Percentiles rank a stretch among this genome's conserved stretches.
Conservation (phyloP, 345 rosid species). For the Physaria fendleri region DNA sequence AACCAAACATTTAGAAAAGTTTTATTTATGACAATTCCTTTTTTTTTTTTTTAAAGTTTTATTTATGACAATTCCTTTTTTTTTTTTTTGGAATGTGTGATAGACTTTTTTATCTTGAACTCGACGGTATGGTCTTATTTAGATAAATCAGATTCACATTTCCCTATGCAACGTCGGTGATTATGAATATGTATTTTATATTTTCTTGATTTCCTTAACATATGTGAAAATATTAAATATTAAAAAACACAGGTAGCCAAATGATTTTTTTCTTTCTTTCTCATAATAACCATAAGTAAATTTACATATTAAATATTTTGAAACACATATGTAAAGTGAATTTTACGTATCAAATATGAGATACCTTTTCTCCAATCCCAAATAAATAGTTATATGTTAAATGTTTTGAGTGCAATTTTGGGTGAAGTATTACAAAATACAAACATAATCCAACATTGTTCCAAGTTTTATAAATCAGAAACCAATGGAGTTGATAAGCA, state of each 20-base stretch:
- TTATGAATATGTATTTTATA: not conserved
- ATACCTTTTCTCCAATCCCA: not conserved
- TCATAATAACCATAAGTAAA: too few species aligned
- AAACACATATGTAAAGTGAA: too few species aligned
- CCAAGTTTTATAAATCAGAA: not conserved
- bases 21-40: not conserved
- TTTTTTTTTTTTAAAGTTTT: too few species aligned
- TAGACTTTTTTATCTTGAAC: not conserved
- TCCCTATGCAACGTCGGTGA: not conserved
- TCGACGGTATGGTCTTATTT: constrained; percentile 18
- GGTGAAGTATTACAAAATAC: too few species aligned
- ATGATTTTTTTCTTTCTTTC: too few species aligned
- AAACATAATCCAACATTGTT: not conserved
- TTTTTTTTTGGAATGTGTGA: not conserved
- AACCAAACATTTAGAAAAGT: not conserved
- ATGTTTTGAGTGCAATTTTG: too few species aligned
- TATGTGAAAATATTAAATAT: too few species aligned
- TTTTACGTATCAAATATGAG: too few species aligned
- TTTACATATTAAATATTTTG: too few species aligned
- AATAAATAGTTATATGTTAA: too few species aligned
- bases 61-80: not conserved
- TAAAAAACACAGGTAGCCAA: too few species aligned
- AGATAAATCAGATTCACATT: constrained; percentile 9
- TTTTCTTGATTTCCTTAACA: not conserved
- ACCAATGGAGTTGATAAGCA: too few species aligned